phyloP scores from a whole-genome alignment of 345 rosid species.

The Punica granatum region DNA sequence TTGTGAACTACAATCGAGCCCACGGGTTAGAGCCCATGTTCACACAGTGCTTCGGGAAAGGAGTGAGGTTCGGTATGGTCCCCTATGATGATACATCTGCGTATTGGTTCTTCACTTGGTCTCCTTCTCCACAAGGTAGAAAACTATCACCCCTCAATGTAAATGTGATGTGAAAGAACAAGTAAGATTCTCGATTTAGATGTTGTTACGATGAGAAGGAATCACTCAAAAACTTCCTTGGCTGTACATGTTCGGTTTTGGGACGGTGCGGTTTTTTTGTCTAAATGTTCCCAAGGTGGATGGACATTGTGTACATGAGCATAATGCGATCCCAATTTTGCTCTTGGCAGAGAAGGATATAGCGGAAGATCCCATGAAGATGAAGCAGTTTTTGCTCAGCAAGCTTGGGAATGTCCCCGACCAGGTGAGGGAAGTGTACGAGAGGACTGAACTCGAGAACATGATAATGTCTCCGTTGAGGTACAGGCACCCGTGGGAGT shows the following conservation, averaged over 20 bases:
- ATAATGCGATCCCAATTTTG: neutral
- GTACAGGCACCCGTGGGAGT: slow-evolving; percentile 53
- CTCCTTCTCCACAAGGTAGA: slow-evolving; percentile 25
- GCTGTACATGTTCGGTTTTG: no score
- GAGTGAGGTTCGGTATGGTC: slow-evolving; percentile 36
- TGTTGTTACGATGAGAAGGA: no score
- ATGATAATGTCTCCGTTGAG: slow-evolving; percentile 24
- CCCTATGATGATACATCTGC: slow-evolving; percentile 35
- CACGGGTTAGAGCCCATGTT: slow-evolving; percentile 35
- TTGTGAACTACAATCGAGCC: slow-evolving; percentile 21
- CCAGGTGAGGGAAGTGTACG: slow-evolving; percentile 16
- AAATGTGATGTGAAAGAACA: no score
- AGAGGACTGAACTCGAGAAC: slow-evolving; percentile 31
- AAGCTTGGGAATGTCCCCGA: slow-evolving; percentile 20
- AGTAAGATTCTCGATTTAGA: no score
- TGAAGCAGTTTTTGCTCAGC: slow-evolving; percentile 29
- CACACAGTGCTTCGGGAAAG: slow-evolving; percentile 35
- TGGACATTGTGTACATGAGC: neutral
- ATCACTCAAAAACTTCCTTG: no score
- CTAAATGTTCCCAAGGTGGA: no score
- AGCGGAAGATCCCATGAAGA: slow-evolving; percentile 17
- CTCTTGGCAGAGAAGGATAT: slow-evolving; percentile 15
- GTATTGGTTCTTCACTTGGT: slow-evolving; percentile 15
- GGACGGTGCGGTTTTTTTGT: no score
- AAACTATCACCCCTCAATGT: neutral